phyloP scores from a whole-genome alignment of 164 flowering plant species.

The Umbilicus rupestris region DNA sequence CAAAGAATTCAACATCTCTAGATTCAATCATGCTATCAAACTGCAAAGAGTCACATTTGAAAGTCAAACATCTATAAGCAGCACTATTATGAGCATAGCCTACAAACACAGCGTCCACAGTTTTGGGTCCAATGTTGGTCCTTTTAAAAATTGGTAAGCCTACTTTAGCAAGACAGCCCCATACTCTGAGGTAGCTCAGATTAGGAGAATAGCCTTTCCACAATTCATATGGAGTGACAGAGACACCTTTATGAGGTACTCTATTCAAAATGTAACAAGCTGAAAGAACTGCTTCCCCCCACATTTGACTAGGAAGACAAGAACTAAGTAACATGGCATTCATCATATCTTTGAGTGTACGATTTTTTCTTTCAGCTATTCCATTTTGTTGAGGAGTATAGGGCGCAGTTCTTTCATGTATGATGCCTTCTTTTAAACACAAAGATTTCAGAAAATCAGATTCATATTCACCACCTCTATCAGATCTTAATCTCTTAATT shows the following conservation, averaged over 20 bases:
- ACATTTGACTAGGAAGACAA: not conserved
- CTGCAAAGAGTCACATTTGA: not conserved
- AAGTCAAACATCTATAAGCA: not conserved
- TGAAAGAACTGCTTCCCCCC: constrained; percentile 5
- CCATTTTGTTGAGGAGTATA: constrained; percentile 5
- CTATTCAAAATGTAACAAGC: not conserved
- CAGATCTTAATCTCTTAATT: constrained; percentile 9
- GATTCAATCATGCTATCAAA: not conserved
- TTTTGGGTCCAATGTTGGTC: not conserved
- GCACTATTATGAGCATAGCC: constrained; percentile 4
- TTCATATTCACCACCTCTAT: constrained; percentile 15
- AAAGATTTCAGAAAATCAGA: not conserved
- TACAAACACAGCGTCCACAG: not conserved
- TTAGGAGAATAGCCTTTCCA: constrained; percentile 2
- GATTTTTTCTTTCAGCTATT: constrained; percentile 1
- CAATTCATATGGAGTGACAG: not conserved
- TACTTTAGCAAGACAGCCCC: not conserved
- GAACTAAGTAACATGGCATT: not conserved
- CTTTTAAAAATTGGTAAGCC: not conserved
- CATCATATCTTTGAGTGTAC: not conserved
- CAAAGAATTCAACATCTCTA: not conserved
- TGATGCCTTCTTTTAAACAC: not conserved
- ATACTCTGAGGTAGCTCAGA: not conserved
- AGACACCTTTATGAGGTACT: not conserved
- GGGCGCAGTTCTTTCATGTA: not conserved